A percentile compares a stretch with the other conserved stretches of the same genome.
phyloP scores from a whole-genome alignment of 192 early-diverging fungal genomes.

The Coemansia sp. region DNA sequence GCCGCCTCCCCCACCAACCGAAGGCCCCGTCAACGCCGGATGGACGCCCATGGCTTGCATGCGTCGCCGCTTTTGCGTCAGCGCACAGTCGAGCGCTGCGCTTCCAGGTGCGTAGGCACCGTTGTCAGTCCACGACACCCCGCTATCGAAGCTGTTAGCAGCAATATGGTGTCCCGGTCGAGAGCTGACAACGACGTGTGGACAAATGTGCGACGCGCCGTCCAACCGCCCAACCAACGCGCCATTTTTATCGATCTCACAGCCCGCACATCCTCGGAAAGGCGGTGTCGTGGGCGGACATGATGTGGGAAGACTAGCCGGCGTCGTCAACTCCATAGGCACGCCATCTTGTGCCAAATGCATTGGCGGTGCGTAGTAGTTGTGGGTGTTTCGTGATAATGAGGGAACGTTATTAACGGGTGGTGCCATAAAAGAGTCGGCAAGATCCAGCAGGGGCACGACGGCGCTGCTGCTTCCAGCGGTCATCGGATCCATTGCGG shows the following conservation, averaged over 20 bases:
- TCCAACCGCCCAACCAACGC: neutral
- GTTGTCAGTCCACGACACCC: neutral
- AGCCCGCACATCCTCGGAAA: neutral
- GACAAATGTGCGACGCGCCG: neutral
- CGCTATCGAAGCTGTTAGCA: neutral
- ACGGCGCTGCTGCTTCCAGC: neutral
- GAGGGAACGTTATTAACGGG: neutral
- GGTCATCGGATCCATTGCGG: conserved; percentile 2
- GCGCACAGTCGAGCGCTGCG: neutral
- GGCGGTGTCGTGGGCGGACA: conserved; percentile 10
- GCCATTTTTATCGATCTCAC: neutral
- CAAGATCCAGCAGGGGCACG: conserved; percentile 11
- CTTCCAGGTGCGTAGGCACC: neutral
- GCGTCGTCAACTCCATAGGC: conserved; percentile 19
- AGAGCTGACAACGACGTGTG: neutral
- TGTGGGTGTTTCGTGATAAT: neutral
- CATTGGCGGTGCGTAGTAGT: neutral
- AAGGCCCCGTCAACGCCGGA: neutral
- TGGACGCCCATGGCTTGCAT: neutral
- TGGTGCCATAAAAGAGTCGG: neutral
- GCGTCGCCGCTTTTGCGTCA: conserved; percentile 2
- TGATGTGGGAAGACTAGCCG: conserved; percentile 16
- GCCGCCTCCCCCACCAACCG: neutral
- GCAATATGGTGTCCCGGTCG: neutral
- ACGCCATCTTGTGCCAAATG: neutral